Evolutionary conservation across 2,329 filamentous ascomycete genomes (phyloP), one percentile per base, ranked within the genome.

Genomic region (Colletotrichum tanaceti): DNA sequence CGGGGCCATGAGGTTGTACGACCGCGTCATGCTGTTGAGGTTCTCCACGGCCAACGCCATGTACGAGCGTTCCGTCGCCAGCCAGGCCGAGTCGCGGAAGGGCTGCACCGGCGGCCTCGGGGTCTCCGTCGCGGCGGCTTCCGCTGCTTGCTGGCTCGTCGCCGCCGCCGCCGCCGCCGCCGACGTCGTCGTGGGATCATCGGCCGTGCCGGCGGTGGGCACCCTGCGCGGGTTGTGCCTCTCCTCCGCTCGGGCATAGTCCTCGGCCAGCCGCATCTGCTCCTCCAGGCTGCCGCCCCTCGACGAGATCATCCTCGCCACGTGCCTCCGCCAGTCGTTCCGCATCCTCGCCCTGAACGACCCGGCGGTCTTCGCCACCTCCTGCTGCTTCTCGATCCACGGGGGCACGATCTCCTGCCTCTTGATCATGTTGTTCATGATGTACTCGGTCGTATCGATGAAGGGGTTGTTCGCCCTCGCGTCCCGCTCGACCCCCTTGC

Each of bases 361-460:
- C 14, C 84, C 86, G 1, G 90, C 86, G 0, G 92, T 87, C 69
- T 88, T 89, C 13, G 89, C 86, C 6, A 98, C 82, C 74, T 98
- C 94, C 77, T 98, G 95, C 78, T 99, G 96, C 80, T 98, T 98
- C 80, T 99, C 96, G 68, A 99, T 98, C 96, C 96, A 99, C 0
- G 95, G 95, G 0, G 96, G 96, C 0, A 97, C 93, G 68, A 98
- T 93, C 22, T 97, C 94, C 79, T 99, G 96, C 67, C 92, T 91
- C 80, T 98, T 93, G 71, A 99, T 98, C 83, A 98, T 98, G 80
- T 97, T 96, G 81, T 99, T 98, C 91, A 98, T 91, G 74, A 98
- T 93, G 77, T 98, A 98, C 79, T 98, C 95, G 0, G 96, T 98
- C 0, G 95, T 98, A 76, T 98, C 93, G 65, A 98, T 89, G 75